A percentile compares a stretch with the other conserved stretches of the same genome.
phyloP scores from a whole-genome alignment of 2,329 filamentous ascomycete genomes.

The Teratosphaeria gauchensis region DNA sequence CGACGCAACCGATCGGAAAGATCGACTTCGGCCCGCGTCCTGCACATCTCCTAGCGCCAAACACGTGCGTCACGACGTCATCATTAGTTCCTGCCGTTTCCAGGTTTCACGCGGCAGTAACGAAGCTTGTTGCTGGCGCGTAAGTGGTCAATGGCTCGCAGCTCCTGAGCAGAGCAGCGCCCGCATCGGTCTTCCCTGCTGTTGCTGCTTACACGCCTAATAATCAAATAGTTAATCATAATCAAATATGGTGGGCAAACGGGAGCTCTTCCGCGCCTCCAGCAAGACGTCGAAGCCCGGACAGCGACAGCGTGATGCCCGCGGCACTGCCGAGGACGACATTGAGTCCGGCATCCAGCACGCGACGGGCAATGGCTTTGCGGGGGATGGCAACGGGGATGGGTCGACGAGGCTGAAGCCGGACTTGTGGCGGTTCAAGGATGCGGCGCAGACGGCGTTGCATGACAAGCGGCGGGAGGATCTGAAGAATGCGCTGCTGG shows the following conservation, averaged over 20 bases:
- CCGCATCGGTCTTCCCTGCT: not conserved
- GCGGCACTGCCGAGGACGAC: conserved; percentile 1
- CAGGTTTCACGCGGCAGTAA: not conserved
- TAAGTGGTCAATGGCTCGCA: not conserved
- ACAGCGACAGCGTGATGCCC: not conserved
- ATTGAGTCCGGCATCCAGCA: conserved; percentile 2
- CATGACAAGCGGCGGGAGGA: conserved; percentile 36
- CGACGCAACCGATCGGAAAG: not conserved
- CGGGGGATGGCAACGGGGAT: not conserved
- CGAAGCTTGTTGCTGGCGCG: not conserved
- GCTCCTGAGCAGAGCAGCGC: not conserved
- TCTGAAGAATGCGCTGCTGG: conserved; percentile 41
- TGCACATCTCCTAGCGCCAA: not conserved
- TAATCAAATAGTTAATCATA: not conserved
- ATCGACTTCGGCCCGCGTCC: too few relatives aligned
- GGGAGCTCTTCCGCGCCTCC: conserved; percentile 10
- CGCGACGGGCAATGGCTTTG: conserved; percentile 11
- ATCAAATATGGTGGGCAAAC: conserved; percentile 22
- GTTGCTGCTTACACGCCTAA: not conserved
- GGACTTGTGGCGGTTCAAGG: conserved; percentile 34
- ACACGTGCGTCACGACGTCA: not conserved
- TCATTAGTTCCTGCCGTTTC: not conserved
- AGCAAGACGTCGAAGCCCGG: not conserved
- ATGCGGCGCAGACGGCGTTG: conserved; percentile 38
- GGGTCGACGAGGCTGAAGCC: conserved; percentile 13